A percentile compares a stretch with the other conserved stretches of the same genome.
These are phyloP conservation scores for Asterella californica DNA, from an alignment of 225 moss, liverwort and hornwort genomes.

Conservation along the genomic window DNA sequence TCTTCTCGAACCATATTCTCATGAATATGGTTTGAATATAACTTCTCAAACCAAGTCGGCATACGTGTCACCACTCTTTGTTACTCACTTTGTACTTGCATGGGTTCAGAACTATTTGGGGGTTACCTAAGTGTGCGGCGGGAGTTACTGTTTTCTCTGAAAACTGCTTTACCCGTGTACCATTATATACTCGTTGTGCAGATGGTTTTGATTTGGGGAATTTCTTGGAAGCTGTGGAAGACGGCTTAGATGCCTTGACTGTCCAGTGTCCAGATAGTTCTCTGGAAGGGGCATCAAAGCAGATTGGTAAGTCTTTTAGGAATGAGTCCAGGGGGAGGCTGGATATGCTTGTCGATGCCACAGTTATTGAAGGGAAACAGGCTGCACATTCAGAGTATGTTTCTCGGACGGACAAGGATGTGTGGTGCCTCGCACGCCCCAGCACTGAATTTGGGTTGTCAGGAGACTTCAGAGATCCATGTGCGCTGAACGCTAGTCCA, in stretches of 20 bases:
- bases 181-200: background rate
- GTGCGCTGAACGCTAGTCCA: slow-evolving; percentile 12
- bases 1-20: too few species aligned
- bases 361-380: background rate
- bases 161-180: too few species aligned
- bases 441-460: slow-evolving; percentile 4
- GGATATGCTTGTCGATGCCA: background rate
- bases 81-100: too few species aligned
- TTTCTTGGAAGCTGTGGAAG: background rate
- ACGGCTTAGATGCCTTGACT: background rate
- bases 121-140: too few species aligned
- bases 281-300: slow-evolving; percentile 1
- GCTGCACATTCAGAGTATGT: background rate
- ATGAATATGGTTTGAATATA: too few species aligned
- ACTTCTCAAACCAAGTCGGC: too few species aligned
- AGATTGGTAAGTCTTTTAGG: background rate
- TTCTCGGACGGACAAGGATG: background rate
- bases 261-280: background rate
- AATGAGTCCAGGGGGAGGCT: background rate
- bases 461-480: slow-evolving; percentile 28
- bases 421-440: background rate
- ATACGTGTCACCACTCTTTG: too few species aligned
- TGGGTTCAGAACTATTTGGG: too few species aligned
- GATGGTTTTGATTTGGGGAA: slow-evolving; percentile 8
- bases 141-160: too few species aligned